A percentile compares a stretch with the other conserved stretches of the same genome.
These are phyloP conservation scores for Chlorophyllum brunneum DNA, from an alignment of 768 basidiomycete species.

Conservation along the genomic window DNA sequence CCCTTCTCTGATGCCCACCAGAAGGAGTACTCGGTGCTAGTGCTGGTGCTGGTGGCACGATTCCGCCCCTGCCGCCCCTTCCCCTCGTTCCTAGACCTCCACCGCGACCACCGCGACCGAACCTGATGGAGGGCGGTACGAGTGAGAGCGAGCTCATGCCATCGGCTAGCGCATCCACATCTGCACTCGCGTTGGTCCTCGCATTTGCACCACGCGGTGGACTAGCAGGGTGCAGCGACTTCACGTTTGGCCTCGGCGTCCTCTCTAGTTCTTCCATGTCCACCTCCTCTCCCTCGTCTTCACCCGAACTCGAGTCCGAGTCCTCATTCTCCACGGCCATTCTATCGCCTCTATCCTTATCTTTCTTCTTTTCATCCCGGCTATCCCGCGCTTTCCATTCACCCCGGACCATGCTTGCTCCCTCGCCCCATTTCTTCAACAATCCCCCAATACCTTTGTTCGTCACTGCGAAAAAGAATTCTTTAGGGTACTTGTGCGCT, in stretches of 20 bases:
- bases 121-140: constrained; percentile 66
- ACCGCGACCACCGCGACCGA: constrained; percentile 59
- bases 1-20: constrained; percentile 11
- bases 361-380: constrained; percentile 1
- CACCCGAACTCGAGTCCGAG: constrained; percentile 12
- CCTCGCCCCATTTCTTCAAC: constrained; percentile 77
- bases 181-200: constrained; percentile 21
- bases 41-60: constrained; percentile 1
- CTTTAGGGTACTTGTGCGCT: constrained; percentile 79
- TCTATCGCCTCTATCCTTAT: constrained; percentile 15
- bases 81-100: constrained; percentile 13
- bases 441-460: constrained; percentile 87
- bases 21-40: constrained; percentile 12
- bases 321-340: constrained; percentile 26
- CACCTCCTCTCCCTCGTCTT: constrained; percentile 23
- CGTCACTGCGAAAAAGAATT: constrained; percentile 89
- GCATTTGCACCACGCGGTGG: constrained; percentile 14
- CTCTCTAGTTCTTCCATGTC: constrained; percentile 20
- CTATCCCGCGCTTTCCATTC: constrained; percentile 57
- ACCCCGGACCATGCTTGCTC: constrained; percentile 72
- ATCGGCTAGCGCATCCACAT: constrained; percentile 46
- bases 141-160: constrained; percentile 47
- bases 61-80: constrained; percentile 5
- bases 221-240: constrained; percentile 9
- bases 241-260: constrained; percentile 18